Conservation (phyloP, 148 eudicot species). For the Rhododendron vialii region DNA sequence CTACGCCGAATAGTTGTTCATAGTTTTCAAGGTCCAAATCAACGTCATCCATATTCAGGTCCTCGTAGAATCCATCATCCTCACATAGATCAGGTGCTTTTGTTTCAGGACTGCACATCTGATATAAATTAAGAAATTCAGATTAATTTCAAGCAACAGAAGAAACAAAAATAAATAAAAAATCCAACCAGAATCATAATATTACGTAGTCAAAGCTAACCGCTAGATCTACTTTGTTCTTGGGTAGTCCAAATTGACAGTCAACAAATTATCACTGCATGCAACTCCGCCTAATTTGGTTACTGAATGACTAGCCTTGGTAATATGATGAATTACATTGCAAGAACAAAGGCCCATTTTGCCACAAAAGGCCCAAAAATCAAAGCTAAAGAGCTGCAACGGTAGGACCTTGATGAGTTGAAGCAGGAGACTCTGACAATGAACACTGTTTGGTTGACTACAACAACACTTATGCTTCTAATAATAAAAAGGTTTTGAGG, state of each 20-base stretch:
- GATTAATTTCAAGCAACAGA: not conserved
- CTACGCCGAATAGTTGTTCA: slow-evolving; percentile 48
- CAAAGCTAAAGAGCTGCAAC: not conserved
- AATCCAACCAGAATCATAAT: not conserved
- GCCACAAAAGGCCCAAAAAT: not conserved
- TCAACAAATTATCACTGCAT: not conserved
- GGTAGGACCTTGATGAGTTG: not conserved
- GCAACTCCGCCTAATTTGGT: not conserved
- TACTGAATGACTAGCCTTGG: not conserved
- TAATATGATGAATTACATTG: not conserved
- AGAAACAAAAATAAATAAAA: not conserved
- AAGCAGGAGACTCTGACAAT: not conserved
- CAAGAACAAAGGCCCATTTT: not conserved
- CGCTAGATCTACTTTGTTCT: not conserved
- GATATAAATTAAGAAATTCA: slow-evolving; percentile 8
- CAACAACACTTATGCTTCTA: not conserved
- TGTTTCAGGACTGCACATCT: slow-evolving; percentile 36
- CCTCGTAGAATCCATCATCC: slow-evolving; percentile 39
- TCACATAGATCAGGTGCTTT: slow-evolving; percentile 35
- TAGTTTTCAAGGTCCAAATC: slow-evolving; percentile 50
- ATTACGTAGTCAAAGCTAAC: not conserved
- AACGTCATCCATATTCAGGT: slow-evolving; percentile 41
- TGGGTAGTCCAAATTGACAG: not conserved
- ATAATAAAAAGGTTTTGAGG: not conserved
- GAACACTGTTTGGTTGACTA: not conserved